These are phyloP conservation scores for Theobroma cacao DNA, from an alignment of 345 rosid species.

Conservation along the genomic window DNA sequence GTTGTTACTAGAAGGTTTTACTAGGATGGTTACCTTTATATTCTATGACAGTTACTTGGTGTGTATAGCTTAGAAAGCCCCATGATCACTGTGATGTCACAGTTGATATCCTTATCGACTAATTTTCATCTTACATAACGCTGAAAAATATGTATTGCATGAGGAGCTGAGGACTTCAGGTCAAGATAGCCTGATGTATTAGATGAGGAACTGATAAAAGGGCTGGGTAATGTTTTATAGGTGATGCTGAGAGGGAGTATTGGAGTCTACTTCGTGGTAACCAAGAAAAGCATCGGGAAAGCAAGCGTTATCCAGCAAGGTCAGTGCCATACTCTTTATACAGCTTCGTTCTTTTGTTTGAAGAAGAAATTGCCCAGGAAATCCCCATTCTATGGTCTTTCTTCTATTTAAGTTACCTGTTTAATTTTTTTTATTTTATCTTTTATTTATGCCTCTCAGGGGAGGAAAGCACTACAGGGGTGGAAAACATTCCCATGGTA, in stretches of 20 bases:
- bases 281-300: slow-evolving; percentile 50
- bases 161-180: not conserved
- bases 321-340: slow-evolving; percentile 24
- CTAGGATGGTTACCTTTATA: not conserved
- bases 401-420: not conserved
- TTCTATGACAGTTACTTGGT: not conserved
- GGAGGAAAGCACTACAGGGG: slow-evolving; percentile 71
- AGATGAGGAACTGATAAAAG: not conserved
- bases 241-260: slow-evolving; percentile 83
- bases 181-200: not conserved
- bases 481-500: slow-evolving; percentile 57
- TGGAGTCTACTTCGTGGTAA: slow-evolving; percentile 62
- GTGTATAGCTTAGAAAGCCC: not conserved
- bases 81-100: not conserved
- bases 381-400: not conserved
- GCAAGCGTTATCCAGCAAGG: slow-evolving; percentile 69
- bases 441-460: slow-evolving; percentile 32
- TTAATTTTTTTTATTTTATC: not conserved
- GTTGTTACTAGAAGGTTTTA: not conserved
- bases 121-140: not conserved
- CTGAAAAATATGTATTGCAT: not conserved
- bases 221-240: slow-evolving; percentile 29
- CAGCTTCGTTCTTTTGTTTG: not conserved
- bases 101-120: not conserved
- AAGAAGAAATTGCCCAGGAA: not conserved